Base-by-base conservation (phyloP, 495 filamentous ascomycete species). In the Elasticomyces elasticus region DNA sequence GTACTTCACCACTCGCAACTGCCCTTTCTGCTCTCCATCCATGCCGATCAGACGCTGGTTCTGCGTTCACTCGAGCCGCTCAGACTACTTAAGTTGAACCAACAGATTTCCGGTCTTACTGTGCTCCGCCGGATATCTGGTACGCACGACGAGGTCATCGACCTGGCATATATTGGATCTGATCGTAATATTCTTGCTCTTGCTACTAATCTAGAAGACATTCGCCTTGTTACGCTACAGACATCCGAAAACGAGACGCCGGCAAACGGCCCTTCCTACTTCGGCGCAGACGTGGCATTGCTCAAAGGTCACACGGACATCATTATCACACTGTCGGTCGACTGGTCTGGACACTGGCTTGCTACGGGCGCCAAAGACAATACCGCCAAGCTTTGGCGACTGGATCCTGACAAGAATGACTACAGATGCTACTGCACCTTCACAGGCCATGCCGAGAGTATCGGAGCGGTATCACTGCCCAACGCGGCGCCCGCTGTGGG, bases 351-450 rank as follows among this genome's bases (percentile, higher is more conserved):
- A 9, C 81, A 88, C 65, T 99, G 92, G 92, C 78, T 99, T 47
- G 94, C 86, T 26, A 95, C 89, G 26, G 92, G 90, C 37, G 86
- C 89, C 5, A 99, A 97, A 72, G 92, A 99, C 67, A 97, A 97
- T 62, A 87, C 86, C 1, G 91, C 90, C 19, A 83, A 87, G 49
- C 72, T 99, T 22, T 99, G 92, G 94, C 75, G 83, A 27, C 74
- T 97, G 42, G 92, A 98, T 68, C 82, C 85, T 10, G 76, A 76
- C 2, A 82, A 76, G 25, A 77, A 79, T 35, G 84, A 84, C 0
- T 97, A 86, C 65, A 77, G 72, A 4, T 94, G 86, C 69, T 83
- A 84, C 64, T 81, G 87, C 12, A 78, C 81, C 20, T 85, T 95
- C 54, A 85, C 84, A 7, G 92, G 94, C 38, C 92, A 99, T 61